Evolutionary conservation across 176 grass and related monocot genomes (phyloP).

Genomic region (Tuctoria greenei): DNA sequence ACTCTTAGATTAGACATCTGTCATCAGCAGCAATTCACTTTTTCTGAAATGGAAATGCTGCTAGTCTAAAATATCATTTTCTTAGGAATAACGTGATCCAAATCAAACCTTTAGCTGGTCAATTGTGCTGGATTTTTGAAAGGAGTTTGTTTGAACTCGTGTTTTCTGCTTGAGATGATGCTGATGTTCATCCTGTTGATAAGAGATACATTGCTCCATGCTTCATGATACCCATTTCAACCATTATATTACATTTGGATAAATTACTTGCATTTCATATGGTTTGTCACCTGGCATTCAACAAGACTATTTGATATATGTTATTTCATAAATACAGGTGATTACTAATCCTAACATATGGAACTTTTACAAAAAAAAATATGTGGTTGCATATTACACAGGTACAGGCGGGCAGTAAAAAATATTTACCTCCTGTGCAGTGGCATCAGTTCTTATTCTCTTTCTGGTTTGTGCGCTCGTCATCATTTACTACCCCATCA

Average conservation of each 20-base stretch:
- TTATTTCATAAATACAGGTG: background rate
- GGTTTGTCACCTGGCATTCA: slow-evolving; percentile 8
- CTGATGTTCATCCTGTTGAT: slow-evolving; percentile 16
- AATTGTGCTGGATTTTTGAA: slow-evolving; percentile 24
- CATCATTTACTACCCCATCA: background rate
- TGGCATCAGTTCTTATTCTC: background rate
- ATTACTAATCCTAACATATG: background rate
- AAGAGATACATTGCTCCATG: background rate
- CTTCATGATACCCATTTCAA: slow-evolving; percentile 20
- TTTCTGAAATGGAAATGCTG: slow-evolving; percentile 24
- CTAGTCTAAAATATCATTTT: slow-evolving; percentile 14
- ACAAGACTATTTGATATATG: background rate
- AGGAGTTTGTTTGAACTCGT: background rate
- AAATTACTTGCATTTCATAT: background rate
- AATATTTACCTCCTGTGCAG: background rate
- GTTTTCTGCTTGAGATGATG: slow-evolving; percentile 22
- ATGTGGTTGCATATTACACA: background rate
- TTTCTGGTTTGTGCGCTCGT: background rate
- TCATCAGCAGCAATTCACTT: slow-evolving; percentile 16
- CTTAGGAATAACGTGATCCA: background rate
- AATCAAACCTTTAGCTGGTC: background rate
- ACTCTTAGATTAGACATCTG: slow-evolving; percentile 23
- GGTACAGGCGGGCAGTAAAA: background rate
- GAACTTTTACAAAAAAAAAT: background rate
- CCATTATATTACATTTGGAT: background rate